Conservation (phyloP, 192 early-diverging fungal genomes). For the Coemansia umbellata region DNA sequence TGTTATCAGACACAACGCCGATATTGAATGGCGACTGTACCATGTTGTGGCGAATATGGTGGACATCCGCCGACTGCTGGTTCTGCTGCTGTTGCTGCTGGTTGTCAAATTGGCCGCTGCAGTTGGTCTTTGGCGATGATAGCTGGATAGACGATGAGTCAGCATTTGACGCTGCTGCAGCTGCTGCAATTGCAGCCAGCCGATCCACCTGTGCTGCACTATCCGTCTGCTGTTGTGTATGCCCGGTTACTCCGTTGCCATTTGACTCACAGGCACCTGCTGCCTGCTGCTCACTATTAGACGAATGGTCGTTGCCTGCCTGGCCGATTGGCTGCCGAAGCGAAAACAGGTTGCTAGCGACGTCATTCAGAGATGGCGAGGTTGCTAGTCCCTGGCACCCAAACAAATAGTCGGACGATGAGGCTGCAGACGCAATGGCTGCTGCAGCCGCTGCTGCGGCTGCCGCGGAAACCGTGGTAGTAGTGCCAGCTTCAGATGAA, state of each 20-base stretch:
- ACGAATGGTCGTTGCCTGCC: neutral
- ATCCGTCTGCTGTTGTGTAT: no score
- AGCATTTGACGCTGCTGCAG: constrained; percentile 6
- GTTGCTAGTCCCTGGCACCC: neutral
- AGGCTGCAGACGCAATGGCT: neutral
- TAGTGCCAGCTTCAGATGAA: neutral
- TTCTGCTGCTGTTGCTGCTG: constrained; percentile 1
- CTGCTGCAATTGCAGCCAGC: constrained; percentile 10
- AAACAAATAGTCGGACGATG: neutral
- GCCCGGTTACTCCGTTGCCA: no score
- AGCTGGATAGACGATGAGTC: neutral
- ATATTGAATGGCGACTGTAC: constrained; percentile 27
- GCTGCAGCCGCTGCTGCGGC: constrained; percentile 1
- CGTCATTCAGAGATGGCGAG: constrained; percentile 42
- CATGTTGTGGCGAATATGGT: constrained; percentile 16
- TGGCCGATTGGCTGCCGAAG: constrained; percentile 16
- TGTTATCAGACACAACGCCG: constrained; percentile 20
- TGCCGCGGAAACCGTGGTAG: neutral
- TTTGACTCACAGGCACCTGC: no score
- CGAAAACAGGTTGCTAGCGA: constrained; percentile 42
- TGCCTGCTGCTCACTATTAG: no score
- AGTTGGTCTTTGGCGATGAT: neutral
- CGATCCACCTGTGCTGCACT: constrained; percentile 8
- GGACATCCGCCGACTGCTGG: constrained; percentile 3
- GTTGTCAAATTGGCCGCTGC: neutral